Percentiles rank a stretch among this genome's conserved stretches.
Conservation (phyloP, 2,329 filamentous ascomycete genomes). For the Talaromyces pinophilus region DNA sequence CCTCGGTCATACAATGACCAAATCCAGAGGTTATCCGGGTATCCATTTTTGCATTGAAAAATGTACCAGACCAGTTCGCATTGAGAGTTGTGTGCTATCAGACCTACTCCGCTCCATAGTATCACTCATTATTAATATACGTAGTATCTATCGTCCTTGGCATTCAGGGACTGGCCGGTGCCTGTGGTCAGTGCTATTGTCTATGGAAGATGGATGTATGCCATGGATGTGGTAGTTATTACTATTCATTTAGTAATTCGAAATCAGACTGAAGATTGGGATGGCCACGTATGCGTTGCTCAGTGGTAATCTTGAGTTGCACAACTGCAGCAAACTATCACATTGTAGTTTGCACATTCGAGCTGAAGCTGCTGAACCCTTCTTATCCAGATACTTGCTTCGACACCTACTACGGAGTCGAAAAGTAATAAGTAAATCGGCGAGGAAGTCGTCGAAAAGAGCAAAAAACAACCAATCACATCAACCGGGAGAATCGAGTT, state of each 20-base stretch:
- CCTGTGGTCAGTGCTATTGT: background rate
- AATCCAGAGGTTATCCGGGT: background rate
- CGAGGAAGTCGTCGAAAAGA: background rate
- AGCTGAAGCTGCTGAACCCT: background rate
- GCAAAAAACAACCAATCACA: conserved; percentile 2
- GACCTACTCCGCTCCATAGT: background rate
- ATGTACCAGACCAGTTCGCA: background rate
- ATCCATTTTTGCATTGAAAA: conserved; percentile 7
- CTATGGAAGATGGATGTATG: background rate
- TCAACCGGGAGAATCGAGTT: conserved; percentile 1
- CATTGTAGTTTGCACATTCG: background rate
- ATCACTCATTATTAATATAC: background rate
- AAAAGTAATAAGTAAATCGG: background rate
- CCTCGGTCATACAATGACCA: background rate
- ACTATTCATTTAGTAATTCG: background rate
- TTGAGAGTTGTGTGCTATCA: background rate
- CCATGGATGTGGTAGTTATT: background rate
- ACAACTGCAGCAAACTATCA: background rate
- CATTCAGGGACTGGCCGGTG: background rate
- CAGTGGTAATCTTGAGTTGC: background rate
- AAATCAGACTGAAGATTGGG: conserved; percentile 5
- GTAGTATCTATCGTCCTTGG: background rate
- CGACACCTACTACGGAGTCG: background rate
- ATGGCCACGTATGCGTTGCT: background rate
- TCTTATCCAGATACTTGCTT: background rate